Conservation (phyloP, 768 basidiomycete species). For the Cyclocybe aegerita region DNA sequence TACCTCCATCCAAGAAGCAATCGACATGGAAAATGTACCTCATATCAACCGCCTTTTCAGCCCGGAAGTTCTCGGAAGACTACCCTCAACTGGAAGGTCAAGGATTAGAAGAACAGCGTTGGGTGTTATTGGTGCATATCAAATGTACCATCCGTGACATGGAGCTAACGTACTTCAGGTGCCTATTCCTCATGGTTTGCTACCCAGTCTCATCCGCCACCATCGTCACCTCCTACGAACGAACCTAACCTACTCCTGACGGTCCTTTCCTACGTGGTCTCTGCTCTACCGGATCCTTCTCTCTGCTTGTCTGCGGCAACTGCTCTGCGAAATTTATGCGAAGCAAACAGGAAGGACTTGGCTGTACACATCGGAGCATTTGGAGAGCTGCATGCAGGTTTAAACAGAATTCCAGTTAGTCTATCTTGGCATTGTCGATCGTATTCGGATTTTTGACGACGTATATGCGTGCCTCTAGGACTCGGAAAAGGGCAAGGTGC, state of each 20-base stretch:
- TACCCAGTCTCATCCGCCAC: conserved; percentile 31
- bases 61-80: conserved; percentile 62
- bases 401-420: conserved; percentile 73
- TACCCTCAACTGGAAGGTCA: conserved; percentile 64
- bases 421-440: background rate
- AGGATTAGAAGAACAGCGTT: conserved; percentile 75
- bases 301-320: conserved; percentile 76
- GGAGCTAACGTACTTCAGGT: conserved; percentile 36
- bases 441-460: background rate
- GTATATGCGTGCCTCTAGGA: conserved; percentile 44
- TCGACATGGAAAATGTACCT: conserved; percentile 52
- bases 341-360: conserved; percentile 82
- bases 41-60: conserved; percentile 69
- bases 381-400: conserved; percentile 75
- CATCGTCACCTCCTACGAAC: conserved; percentile 16
- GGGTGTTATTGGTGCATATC: conserved; percentile 63
- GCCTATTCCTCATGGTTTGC: conserved; percentile 83
- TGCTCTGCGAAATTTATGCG: conserved; percentile 83
- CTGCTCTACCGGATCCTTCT: conserved; percentile 63
- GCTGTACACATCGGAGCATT: conserved; percentile 85
- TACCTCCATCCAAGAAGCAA: conserved; percentile 84
- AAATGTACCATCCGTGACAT: background rate
- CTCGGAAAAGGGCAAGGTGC: conserved; percentile 84
- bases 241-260: conserved; percentile 55
- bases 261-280: conserved; percentile 66